Conservation (phyloP, 106 monocot genomes). For the Agapanthus africanus region DNA sequence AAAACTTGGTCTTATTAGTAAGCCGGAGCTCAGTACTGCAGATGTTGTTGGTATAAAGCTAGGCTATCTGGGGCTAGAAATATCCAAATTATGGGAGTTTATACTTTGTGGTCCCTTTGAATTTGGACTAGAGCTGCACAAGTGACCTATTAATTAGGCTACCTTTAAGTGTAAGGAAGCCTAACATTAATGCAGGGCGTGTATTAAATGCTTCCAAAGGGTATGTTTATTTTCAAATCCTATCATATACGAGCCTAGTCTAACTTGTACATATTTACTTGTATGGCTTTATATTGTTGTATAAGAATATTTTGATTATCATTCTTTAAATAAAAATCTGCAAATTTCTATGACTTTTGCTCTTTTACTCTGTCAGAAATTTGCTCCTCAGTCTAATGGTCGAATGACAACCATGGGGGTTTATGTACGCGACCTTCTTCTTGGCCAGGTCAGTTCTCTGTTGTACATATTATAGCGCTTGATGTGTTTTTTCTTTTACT, state of each 20-base stretch:
- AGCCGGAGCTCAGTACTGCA: not conserved
- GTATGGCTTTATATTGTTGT: not conserved
- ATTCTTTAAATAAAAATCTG: not conserved
- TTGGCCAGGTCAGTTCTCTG: slow-evolving; percentile 64
- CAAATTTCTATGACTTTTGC: not conserved
- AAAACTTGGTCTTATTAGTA: not conserved
- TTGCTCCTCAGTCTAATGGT: no score
- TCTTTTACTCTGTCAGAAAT: slow-evolving; percentile 23
- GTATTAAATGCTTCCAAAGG: not conserved
- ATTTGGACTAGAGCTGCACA: not conserved
- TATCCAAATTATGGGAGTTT: not conserved
- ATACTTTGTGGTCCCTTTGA: not conserved
- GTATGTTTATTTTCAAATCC: not conserved
- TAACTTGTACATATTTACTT: not conserved
- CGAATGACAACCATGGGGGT: no score
- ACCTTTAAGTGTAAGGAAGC: not conserved
- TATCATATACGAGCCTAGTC: not conserved
- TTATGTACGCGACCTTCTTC: slow-evolving; percentile 89
- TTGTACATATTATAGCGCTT: not conserved
- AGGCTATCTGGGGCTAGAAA: not conserved
- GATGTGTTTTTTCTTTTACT: not conserved
- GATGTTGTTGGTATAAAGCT: not conserved
- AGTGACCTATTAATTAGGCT: no score
- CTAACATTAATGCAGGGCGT: not conserved
- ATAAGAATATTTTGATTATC: not conserved